A percentile compares a stretch with the other conserved stretches of the same genome.
These are phyloP conservation scores for Colletotrichum lupini DNA, from an alignment of 2,329 filamentous ascomycete species.

Conservation along the genomic window DNA sequence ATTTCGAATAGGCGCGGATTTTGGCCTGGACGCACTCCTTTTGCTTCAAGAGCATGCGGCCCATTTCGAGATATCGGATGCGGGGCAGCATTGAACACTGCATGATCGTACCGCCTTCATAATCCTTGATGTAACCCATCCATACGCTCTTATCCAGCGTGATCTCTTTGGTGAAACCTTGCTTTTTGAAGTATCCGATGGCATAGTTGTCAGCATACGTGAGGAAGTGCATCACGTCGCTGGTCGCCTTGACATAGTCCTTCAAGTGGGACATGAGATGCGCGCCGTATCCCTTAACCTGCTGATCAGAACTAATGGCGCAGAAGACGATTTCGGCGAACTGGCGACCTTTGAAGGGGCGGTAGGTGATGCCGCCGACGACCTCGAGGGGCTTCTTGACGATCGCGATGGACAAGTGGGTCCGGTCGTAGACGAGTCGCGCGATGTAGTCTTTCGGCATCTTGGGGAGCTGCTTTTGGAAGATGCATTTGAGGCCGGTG, in stretches of 20 bases:
- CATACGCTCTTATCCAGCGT: slow-evolving; percentile 89
- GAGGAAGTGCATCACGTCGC: slow-evolving; percentile 97
- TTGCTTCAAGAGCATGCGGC: slow-evolving; percentile 95
- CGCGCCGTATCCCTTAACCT: slow-evolving; percentile 98
- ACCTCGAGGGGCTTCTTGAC: slow-evolving; percentile 96
- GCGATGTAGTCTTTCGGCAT: slow-evolving; percentile 99
- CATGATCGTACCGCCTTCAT: slow-evolving; percentile 99
- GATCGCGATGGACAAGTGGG: slow-evolving; percentile 95
- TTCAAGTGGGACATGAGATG: slow-evolving; percentile 99
- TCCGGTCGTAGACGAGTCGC: slow-evolving; percentile 95
- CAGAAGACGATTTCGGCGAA: slow-evolving; percentile 99
- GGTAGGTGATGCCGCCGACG: slow-evolving; percentile 96
- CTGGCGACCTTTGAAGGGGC: slow-evolving; percentile 88
- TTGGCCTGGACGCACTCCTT: slow-evolving; percentile 96
- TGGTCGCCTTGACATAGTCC: slow-evolving; percentile 97
- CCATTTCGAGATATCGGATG: slow-evolving; percentile 92
- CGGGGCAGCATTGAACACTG: slow-evolving; percentile 97
- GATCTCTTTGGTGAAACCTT: slow-evolving; percentile 98
- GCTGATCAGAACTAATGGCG: slow-evolving; percentile 96
- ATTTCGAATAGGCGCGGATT: slow-evolving; percentile 90
- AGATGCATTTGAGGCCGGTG: slow-evolving; percentile 96
- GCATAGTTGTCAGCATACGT: slow-evolving; percentile 99
- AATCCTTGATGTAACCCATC: slow-evolving; percentile 99
- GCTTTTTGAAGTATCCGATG: slow-evolving; percentile 99
- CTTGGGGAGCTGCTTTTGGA: slow-evolving; percentile 97